Evolutionary conservation across 2,329 filamentous ascomycete genomes (phyloP), one percentile per base, ranked within the genome.

Genomic region (Leptographium wingfieldii): DNA sequence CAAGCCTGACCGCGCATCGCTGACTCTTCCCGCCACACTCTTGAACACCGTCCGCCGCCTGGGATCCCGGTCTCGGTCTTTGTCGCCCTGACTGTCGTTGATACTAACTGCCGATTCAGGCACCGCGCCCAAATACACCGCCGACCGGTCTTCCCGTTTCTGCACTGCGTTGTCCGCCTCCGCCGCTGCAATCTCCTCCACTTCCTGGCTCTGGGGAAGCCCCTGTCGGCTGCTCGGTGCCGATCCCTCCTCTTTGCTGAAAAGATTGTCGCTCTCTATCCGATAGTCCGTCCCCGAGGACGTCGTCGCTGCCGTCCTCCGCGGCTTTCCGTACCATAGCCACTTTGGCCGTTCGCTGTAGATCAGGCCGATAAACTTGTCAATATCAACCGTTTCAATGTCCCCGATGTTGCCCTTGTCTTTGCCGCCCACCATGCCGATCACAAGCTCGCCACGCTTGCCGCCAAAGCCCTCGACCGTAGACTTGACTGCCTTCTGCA

Each of bases 391-490:
- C 0, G 92, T 97, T 73, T 99, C 94, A 43, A 96, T 86, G 67
- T 96, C 92, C 4, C 89, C 88, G 65, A 97, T 92, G 3, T 90
- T 90, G 60, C 86, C 90, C 72, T 95, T 95, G 66, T 95, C 91
- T 55, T 87, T 85, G 31, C 88, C 85, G 48, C 86, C 88, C 6
- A 96, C 91, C 78, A 95, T 95, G n/a, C 90, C 92, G 77, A 95
- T 90, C 55, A 96, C 87, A 74, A 96, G 88, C 71, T 96, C 92
- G 55, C 92, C 92, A 58, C 92, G 87, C 70, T 96, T 96, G 16
- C 94, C 92, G 65, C 90, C 90, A 48, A 99, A 83, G 72, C 96
- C 94, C 22, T 88, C 91, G 55, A 97, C 88, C 0, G 92, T 96
- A 3, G 90, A 95, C 70, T 97, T 97, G 67, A 99, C 90, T 22